phyloP scores from a whole-genome alignment of 495 filamentous ascomycete species.

The Penicillium dipodomyicola region DNA sequence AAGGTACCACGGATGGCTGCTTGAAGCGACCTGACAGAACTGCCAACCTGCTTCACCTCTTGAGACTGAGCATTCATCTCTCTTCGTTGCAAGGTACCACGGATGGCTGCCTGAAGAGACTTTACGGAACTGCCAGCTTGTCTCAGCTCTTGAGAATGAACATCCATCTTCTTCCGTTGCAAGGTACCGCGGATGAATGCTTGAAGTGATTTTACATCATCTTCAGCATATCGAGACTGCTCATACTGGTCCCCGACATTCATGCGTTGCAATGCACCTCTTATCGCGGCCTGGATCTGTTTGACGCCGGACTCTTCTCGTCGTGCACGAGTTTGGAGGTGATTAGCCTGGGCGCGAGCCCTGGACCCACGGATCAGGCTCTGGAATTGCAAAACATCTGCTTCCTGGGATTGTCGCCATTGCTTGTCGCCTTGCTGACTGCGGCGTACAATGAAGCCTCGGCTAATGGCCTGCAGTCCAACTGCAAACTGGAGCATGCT shows the following conservation, averaged over 20 bases:
- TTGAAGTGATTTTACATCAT: conserved; percentile 57
- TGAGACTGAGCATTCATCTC: conserved; percentile 45
- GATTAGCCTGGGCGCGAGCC: conserved; percentile 64
- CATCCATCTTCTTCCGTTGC: conserved; percentile 39
- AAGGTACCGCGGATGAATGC: conserved; percentile 59
- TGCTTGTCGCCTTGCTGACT: conserved; percentile 58
- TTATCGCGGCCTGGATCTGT: conserved; percentile 58
- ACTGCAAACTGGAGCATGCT: conserved; percentile 75
- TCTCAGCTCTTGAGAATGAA: conserved; percentile 51
- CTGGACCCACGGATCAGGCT: conserved; percentile 76
- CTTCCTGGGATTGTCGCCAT: conserved; percentile 68
- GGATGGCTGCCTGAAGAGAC: conserved; percentile 53
- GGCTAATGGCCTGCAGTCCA: conserved; percentile 70
- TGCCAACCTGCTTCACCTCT: conserved; percentile 46
- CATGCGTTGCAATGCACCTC: conserved; percentile 57
- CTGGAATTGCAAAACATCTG: conserved; percentile 75
- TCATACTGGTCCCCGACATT: conserved; percentile 42
- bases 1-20: conserved; percentile 62
- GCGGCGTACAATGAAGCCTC: conserved; percentile 75
- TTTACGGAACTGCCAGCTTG: conserved; percentile 26
- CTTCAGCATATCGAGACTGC: conserved; percentile 47
- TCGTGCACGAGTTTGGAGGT: conserved; percentile 60
- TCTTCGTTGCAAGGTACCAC: conserved; percentile 55
- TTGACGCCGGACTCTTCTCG: conserved; percentile 57
- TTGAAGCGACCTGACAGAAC: conserved; percentile 61